A percentile compares a stretch with the other conserved stretches of the same genome.
phyloP scores from a whole-genome alignment of 805 yeast genomes.

The Candida qinlingensis region DNA sequence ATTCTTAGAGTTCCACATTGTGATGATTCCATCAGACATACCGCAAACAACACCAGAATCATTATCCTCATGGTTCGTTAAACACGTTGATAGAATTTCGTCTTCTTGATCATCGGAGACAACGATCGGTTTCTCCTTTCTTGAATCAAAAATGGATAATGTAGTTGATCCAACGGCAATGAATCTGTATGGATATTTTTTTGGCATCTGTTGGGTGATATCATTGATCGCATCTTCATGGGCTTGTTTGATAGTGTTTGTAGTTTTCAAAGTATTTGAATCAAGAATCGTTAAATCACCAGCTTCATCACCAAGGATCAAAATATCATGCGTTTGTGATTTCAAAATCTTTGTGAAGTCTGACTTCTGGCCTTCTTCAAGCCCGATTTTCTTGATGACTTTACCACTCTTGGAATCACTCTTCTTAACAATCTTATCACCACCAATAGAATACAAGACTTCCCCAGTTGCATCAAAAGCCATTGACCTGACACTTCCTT shows the following conservation, averaged over 20 bases:
- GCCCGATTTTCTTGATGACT: constrained; percentile 51
- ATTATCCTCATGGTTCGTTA: constrained; percentile 58
- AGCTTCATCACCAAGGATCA: constrained; percentile 59
- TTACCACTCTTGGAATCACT: constrained; percentile 70
- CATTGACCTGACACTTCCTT: constrained; percentile 76
- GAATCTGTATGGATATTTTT: constrained; percentile 71
- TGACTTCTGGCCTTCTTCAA: constrained; percentile 12
- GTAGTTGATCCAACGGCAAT: constrained; percentile 81
- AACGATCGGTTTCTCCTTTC: constrained; percentile 45
- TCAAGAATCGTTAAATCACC: constrained; percentile 66
- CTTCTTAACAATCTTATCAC: constrained; percentile 73
- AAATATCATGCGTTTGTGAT: constrained; percentile 32
- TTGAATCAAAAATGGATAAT: constrained; percentile 67
- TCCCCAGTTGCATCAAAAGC: constrained; percentile 51
- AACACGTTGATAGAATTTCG: constrained; percentile 73
- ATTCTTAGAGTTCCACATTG: constrained; percentile 77
- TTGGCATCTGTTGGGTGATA: constrained; percentile 57
- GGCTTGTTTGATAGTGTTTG: constrained; percentile 44
- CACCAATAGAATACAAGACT: constrained; percentile 63
- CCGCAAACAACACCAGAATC: constrained; percentile 64
- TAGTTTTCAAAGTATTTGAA: constrained; percentile 41
- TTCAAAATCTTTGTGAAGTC: constrained; percentile 30
- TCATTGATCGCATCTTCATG: constrained; percentile 80
- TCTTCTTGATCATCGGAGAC: constrained; percentile 90
- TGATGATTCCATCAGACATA: constrained; percentile 85